Conservation (phyloP, 164 flowering plant genomes). For the Akebia trifoliata region DNA sequence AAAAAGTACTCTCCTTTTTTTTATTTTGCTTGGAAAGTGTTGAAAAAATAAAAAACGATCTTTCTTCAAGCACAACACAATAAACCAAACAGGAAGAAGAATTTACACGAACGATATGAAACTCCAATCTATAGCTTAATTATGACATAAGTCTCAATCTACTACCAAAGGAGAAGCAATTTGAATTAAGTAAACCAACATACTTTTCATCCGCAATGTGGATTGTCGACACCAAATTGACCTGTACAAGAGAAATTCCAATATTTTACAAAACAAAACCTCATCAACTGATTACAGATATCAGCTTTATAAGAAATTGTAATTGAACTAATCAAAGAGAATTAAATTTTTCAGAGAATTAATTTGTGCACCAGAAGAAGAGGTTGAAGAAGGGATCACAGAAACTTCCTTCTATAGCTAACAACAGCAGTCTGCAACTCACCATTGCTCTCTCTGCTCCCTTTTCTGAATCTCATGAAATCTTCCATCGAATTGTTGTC, state of each 20-base stretch:
- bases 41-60: not conserved
- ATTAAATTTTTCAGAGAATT: not conserved
- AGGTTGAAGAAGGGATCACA: conserved; percentile 77
- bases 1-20: not conserved
- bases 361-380: conserved; percentile 69
- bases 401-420: conserved; percentile 69
- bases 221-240: conserved; percentile 95
- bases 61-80: not conserved
- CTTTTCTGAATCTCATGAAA: conserved; percentile 73
- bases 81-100: not conserved
- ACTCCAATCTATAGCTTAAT: not conserved
- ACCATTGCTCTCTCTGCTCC: conserved; percentile 25
- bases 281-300: not conserved
- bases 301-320: not conserved
- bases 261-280: not conserved
- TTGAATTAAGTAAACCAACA: conserved; percentile 15
- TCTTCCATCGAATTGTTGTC: conserved; percentile 69
- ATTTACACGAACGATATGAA: not conserved
- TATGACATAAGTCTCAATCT: too few species aligned
- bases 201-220: conserved; percentile 98
- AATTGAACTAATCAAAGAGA: not conserved
- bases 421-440: conserved; percentile 96
- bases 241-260: conserved; percentile 38
- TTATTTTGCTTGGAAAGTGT: not conserved
- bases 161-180: not conserved